Evolutionary conservation across 108 stramenopile species (phyloP), one percentile per base, ranked within the genome.

Genomic region (Fragilariopsis cylindrus): DNA sequence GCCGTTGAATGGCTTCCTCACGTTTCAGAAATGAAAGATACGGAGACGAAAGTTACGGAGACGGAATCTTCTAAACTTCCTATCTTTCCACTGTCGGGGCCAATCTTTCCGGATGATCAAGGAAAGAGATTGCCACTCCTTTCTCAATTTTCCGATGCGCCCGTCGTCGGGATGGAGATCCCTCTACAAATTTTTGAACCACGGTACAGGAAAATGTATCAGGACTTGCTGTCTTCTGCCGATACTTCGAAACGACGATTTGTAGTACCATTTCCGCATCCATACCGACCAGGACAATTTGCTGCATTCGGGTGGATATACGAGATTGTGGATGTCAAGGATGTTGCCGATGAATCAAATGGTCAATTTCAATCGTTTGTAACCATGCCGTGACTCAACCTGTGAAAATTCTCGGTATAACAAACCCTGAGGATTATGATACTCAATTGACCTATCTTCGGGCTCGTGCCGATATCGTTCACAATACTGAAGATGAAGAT

Each of bases 151-250:
- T 60, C 57, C 3, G 72, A 72, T 43, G 18, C 48, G 3, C 72
- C 60, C 56, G 47, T 72, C 16, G 48, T 16, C 5, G 72, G 72
- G 3, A 70, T 60, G 57, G 69, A 76, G 46, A 45, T 60, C 30
- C 47, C 60, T 8, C 49, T 76, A 4, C 15, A 62, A 49, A 82
- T 82, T 70, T 82, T 82, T 73, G 81, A 82, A 65, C 81, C 81
- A 5, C 73, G 81, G 49, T 82, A 82, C 42, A 73, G 81, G 21
- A 12, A 78, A 70, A 65, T 82, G 69, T 82, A 82, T 74, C 50
- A 74, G 54, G 81, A 82, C 73, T 63, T 82, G 46, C 53, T 76
- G 60, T 68, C 67, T 13, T 68, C 67, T 8, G 4, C 48, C 70
- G 30, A 41, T 21, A 12, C 7, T 7, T 42, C 45, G 4, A 2